These are phyloP conservation scores for Arctium lappa DNA, from an alignment of 129 eudicot species.

Conservation along the genomic window DNA sequence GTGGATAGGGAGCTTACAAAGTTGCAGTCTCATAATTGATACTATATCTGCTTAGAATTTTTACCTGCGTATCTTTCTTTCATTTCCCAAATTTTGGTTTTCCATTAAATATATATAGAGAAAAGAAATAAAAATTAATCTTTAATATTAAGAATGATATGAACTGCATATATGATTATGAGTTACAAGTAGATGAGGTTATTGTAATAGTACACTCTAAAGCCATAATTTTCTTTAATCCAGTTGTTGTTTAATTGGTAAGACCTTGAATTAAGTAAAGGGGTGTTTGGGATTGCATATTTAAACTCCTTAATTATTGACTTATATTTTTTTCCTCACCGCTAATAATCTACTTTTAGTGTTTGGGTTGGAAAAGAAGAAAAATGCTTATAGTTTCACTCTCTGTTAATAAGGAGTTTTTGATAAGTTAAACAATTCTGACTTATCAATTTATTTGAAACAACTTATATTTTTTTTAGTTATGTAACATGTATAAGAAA, in stretches of 20 bases:
- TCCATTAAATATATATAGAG: neutral
- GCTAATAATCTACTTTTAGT: too few species aligned
- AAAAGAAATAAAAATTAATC: neutral
- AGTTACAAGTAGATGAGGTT: neutral
- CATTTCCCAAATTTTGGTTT: conserved; percentile 6
- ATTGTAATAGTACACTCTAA: neutral
- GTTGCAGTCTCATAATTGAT: neutral
- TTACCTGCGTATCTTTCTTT: neutral
- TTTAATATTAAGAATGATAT: neutral
- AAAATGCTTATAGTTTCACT: too few species aligned
- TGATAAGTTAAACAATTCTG: too few species aligned
- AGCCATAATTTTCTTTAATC: neutral
- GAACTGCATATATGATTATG: neutral
- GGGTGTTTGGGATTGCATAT: too few species aligned
- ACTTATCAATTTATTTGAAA: too few species aligned
- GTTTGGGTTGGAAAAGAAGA: too few species aligned
- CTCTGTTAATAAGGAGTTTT: too few species aligned
- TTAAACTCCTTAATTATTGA: too few species aligned
- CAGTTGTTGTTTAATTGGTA: neutral
- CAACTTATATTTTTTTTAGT: too few species aligned
- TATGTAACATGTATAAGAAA: too few species aligned
- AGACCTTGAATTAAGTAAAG: neutral
- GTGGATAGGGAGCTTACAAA: conserved; percentile 38
- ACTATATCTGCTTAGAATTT: neutral
- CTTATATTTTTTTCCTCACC: too few species aligned